Percentiles rank a stretch among this genome's conserved stretches.
These are phyloP conservation scores for Scutellaria minor DNA, from an alignment of 257 asterid genomes.

Conservation along the genomic window DNA sequence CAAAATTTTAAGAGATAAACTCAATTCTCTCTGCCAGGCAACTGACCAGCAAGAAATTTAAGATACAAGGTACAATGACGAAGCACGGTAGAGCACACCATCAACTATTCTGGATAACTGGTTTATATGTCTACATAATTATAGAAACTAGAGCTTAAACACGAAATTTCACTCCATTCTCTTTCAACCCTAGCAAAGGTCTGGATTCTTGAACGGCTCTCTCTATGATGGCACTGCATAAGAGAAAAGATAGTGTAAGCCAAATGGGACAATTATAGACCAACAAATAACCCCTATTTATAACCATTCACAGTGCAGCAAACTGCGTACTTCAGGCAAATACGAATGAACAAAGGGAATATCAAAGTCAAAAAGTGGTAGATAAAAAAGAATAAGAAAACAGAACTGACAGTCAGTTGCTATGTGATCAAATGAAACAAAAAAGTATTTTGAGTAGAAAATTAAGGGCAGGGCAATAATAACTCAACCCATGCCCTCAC, in stretches of 20 bases:
- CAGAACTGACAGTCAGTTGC: background rate
- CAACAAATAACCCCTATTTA: too few species aligned
- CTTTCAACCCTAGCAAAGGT: background rate
- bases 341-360: background rate
- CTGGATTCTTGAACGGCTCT: conserved; percentile 25
- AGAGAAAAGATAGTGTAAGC: conserved; percentile 11
- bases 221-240: conserved; percentile 58
- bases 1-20: background rate
- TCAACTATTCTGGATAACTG: conserved; percentile 19
- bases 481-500: background rate
- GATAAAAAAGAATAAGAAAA: background rate
- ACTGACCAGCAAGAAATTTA: background rate
- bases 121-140: background rate
- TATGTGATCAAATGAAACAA: background rate
- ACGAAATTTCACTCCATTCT: background rate
- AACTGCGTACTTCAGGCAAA: background rate
- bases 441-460: background rate
- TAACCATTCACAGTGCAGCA: background rate
- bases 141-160: background rate
- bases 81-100: conserved; percentile 12
- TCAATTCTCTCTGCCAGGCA: conserved; percentile 14
- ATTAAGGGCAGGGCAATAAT: background rate
- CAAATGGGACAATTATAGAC: background rate
- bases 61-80: conserved; percentile 16
- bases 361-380: background rate